Conservation (phyloP, 768 basidiomycete species). For the Agaricus blazei region DNA sequence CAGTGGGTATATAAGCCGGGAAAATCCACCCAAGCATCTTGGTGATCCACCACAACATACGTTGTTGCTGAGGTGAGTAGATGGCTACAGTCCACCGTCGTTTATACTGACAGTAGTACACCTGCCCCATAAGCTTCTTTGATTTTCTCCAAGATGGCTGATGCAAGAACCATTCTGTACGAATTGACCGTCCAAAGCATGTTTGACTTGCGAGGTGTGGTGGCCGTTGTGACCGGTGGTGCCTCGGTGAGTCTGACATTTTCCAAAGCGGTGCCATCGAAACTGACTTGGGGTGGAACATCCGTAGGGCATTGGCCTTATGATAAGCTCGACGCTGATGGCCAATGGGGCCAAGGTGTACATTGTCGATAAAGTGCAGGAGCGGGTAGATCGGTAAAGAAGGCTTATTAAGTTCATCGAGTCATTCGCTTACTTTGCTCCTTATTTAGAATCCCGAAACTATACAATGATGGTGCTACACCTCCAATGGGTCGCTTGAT, state of each 20-base stretch:
- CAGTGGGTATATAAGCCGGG: too few relatives aligned
- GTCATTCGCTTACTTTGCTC: neutral
- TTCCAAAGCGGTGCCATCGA: neutral
- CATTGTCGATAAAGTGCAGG: conserved; percentile 38
- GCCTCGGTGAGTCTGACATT: conserved; percentile 26
- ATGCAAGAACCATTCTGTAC: conserved; percentile 20
- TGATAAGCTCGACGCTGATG: conserved; percentile 41
- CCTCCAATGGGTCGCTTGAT: conserved; percentile 30
- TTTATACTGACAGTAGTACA: too few relatives aligned
- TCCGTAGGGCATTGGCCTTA: conserved; percentile 41
- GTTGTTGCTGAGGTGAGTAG: too few relatives aligned
- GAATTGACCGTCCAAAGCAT: conserved; percentile 29
- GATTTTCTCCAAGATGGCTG: conserved; percentile 15
- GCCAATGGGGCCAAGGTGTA: conserved; percentile 47
- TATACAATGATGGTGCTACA: conserved; percentile 32
- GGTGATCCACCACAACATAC: too few relatives aligned
- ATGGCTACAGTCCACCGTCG: too few relatives aligned
- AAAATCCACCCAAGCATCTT: too few relatives aligned
- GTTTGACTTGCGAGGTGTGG: conserved; percentile 39
- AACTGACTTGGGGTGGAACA: neutral
- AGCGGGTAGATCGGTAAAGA: conserved; percentile 33
- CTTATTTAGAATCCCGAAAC: conserved; percentile 16
- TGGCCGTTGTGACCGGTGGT: conserved; percentile 42
- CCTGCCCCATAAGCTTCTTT: neutral
- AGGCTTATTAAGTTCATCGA: neutral